Evolutionary conservation across 345 rosid genomes (phyloP).

Genomic region (Litchi chinensis): DNA sequence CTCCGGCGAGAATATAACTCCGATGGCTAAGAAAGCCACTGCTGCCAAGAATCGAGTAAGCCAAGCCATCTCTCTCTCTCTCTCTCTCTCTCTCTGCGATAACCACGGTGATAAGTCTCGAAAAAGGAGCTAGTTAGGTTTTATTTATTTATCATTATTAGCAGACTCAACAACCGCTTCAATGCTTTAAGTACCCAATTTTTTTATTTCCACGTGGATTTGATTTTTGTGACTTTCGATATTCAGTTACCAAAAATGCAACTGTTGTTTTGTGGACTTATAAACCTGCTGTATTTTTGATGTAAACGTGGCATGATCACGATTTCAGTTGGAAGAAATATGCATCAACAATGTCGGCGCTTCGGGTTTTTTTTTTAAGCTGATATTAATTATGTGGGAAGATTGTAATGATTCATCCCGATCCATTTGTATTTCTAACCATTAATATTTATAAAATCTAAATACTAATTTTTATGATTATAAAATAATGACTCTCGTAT

Average conservation of each 20-base stretch:
- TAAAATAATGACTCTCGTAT: too few relatives aligned
- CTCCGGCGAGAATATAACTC: constrained; percentile 88
- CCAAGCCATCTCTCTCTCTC: constrained; percentile 72
- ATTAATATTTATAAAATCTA: too few relatives aligned
- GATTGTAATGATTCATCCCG: too few relatives aligned
- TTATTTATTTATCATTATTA: neutral
- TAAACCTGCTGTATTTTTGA: neutral
- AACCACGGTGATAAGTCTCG: neutral
- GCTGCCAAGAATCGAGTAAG: constrained; percentile 63
- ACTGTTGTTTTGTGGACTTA: neutral
- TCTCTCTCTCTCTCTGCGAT: neutral
- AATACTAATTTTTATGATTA: too few relatives aligned
- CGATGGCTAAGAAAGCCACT: constrained; percentile 74
- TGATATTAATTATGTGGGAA: too few relatives aligned
- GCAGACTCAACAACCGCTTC: neutral
- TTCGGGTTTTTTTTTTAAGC: too few relatives aligned
- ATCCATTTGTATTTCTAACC: too few relatives aligned
- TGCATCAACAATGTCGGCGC: too few relatives aligned
- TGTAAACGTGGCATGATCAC: too few relatives aligned
- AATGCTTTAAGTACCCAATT: too few relatives aligned
- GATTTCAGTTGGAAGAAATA: too few relatives aligned
- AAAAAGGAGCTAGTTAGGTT: neutral
- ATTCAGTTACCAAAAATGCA: neutral
- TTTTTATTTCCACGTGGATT: too few relatives aligned
- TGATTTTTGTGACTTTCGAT: neutral